Conservation (phyloP, 75 land plant species). For the Sequoiadendron giganteum region DNA sequence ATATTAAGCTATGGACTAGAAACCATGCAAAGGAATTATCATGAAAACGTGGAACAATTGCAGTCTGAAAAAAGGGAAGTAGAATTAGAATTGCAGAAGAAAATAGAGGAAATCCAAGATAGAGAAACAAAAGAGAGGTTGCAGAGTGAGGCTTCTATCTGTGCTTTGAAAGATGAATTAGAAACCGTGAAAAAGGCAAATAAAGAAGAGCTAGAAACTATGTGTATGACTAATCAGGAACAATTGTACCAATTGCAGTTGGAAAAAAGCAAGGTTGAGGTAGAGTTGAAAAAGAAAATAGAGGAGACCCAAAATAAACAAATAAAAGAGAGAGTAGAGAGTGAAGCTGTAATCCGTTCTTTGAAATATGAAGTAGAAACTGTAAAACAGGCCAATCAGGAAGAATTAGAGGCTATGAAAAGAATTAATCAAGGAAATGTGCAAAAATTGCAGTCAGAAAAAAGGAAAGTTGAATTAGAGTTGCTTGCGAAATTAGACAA, state of each 20-base stretch:
- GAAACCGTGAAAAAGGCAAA: neutral
- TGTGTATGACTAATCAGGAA: neutral
- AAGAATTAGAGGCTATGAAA: constrained; percentile 38
- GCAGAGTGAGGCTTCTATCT: neutral
- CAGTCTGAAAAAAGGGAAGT: constrained; percentile 12
- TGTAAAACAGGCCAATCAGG: neutral
- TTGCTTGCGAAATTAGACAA: no score
- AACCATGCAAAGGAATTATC: constrained; percentile 26
- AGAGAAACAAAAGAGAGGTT: neutral
- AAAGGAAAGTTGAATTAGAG: no score
- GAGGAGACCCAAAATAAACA: neutral
- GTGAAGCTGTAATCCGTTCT: neutral
- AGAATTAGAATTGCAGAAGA: neutral
- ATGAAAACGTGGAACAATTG: constrained; percentile 30
- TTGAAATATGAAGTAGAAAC: neutral
- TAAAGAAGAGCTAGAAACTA: neutral
- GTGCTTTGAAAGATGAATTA: neutral
- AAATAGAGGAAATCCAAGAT: neutral
- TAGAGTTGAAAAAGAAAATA: neutral
- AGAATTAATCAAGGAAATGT: neutral
- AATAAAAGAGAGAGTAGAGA: neutral
- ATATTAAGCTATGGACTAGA: constrained; percentile 17
- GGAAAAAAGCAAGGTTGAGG: neutral
- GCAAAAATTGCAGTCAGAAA: neutral
- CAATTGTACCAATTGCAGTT: neutral